These are phyloP conservation scores for Nemania serpens DNA, from an alignment of 2,329 filamentous ascomycete genomes.

Conservation along the genomic window DNA sequence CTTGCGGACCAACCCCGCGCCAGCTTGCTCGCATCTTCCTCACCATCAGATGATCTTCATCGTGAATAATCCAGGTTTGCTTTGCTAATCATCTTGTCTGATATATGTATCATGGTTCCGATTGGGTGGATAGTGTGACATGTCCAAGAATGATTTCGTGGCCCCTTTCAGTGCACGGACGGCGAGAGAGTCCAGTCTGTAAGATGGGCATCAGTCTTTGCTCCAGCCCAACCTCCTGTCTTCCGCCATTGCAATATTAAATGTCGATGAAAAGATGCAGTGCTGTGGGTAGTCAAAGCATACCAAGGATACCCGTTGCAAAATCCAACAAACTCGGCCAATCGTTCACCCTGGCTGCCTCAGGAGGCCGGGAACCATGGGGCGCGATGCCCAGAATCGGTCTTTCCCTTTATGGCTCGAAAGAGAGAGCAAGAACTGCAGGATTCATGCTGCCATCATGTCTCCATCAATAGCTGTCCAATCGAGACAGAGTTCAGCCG, in stretches of 20 bases:
- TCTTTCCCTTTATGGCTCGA: neutral
- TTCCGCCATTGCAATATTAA: neutral
- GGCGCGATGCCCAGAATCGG: neutral
- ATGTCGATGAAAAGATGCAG: neutral
- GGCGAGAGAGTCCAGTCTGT: neutral
- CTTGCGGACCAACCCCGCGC: neutral
- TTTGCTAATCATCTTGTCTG: neutral
- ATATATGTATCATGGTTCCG: neutral
- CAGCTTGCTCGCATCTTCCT: constrained; percentile 2
- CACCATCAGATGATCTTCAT: neutral
- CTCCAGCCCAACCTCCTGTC: neutral
- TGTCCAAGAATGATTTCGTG: neutral
- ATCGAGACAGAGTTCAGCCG: neutral
- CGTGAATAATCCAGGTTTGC: neutral
- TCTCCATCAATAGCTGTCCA: neutral
- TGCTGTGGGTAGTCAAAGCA: neutral
- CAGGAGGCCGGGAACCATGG: neutral
- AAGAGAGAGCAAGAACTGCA: neutral
- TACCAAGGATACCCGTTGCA: neutral
- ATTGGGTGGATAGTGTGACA: neutral
- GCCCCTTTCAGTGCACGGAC: neutral
- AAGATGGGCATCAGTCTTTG: neutral
- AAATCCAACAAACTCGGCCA: neutral
- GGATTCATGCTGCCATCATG: neutral
- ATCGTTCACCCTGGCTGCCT: neutral